Conservation (phyloP, 2,329 filamentous ascomycete species). For the Aspergillus pseudonomiae region DNA sequence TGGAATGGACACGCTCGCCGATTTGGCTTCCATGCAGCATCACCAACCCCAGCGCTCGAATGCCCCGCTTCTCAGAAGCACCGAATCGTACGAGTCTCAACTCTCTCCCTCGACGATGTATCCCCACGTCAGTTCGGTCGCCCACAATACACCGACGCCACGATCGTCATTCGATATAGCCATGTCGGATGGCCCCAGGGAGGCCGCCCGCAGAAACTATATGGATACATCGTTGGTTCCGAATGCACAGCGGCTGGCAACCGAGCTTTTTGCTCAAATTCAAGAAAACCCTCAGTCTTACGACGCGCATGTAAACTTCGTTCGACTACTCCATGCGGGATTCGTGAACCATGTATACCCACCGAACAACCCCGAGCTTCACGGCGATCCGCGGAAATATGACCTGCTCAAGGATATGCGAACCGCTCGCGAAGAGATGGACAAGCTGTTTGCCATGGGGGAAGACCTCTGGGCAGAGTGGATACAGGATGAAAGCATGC, state of each 20-base stretch:
- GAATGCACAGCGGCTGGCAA: slow-evolving; percentile 45
- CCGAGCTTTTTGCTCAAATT: slow-evolving; percentile 45
- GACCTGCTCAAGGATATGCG: slow-evolving; percentile 52
- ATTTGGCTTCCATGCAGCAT: slow-evolving; percentile 52
- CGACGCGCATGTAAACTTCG: slow-evolving; percentile 50
- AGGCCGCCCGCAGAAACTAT: slow-evolving; percentile 45
- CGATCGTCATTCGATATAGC: slow-evolving; percentile 49
- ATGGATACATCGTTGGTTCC: slow-evolving; percentile 44
- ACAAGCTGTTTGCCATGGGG: slow-evolving; percentile 64
- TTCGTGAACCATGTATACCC: slow-evolving; percentile 52
- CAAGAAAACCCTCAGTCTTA: slow-evolving; percentile 51
- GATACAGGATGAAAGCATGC: slow-evolving; percentile 63
- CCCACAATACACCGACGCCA: slow-evolving; percentile 43
- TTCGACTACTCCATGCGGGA: slow-evolving; percentile 50
- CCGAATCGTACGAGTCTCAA: slow-evolving; percentile 48
- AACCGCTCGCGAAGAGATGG: slow-evolving; percentile 59
- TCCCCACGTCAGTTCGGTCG: slow-evolving; percentile 41
- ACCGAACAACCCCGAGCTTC: slow-evolving; percentile 47
- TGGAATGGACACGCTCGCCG: slow-evolving; percentile 54
- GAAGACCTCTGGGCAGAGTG: slow-evolving; percentile 66
- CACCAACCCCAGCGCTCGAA: slow-evolving; percentile 47
- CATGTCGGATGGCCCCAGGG: slow-evolving; percentile 47
- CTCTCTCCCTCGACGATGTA: slow-evolving; percentile 47
- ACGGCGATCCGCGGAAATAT: slow-evolving; percentile 49
- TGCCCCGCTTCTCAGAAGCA: slow-evolving; percentile 40